Percentiles rank a stretch among this genome's conserved stretches.
Conservation (phyloP, 495 filamentous ascomycete species). For the Cudoniella acicularis region DNA sequence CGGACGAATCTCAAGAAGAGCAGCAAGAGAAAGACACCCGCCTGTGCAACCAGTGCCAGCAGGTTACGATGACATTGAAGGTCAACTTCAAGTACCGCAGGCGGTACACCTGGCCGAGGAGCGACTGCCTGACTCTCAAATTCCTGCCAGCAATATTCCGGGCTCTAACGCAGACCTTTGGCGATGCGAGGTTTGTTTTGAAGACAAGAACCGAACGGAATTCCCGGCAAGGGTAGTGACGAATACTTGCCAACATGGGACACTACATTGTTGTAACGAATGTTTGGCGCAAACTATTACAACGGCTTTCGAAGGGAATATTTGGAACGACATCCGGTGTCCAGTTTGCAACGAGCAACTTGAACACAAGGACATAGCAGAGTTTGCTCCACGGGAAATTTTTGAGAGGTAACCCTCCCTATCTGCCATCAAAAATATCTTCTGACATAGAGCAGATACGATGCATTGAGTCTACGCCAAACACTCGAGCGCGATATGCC, state of each 20-base stretch:
- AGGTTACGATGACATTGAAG: background rate
- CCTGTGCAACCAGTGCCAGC: background rate
- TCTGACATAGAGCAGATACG: slow-evolving; percentile 9
- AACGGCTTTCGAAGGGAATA: slow-evolving; percentile 5
- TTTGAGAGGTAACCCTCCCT: slow-evolving; percentile 10
- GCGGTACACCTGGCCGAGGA: background rate
- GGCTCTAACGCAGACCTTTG: slow-evolving; percentile 1
- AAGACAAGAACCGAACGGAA: slow-evolving; percentile 3
- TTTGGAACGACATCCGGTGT: slow-evolving; percentile 17
- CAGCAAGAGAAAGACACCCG: background rate
- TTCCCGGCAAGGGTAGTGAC: slow-evolving; percentile 7
- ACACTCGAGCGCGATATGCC: slow-evolving; percentile 5
- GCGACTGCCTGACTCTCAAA: background rate
- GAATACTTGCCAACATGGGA: slow-evolving; percentile 3
- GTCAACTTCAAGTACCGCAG: background rate
- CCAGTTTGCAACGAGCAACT: slow-evolving; percentile 12
- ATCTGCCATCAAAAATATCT: background rate
- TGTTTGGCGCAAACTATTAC: slow-evolving; percentile 4
- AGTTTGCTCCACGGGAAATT: slow-evolving; percentile 10
- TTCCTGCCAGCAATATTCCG: background rate
- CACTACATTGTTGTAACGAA: slow-evolving; percentile 3
- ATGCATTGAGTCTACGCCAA: slow-evolving; percentile 4
- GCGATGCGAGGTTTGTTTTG: slow-evolving; percentile 12
- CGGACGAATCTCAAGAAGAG: background rate
- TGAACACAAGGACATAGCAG: slow-evolving; percentile 10